A percentile compares a stretch with the other conserved stretches of the same genome.
Conservation (phyloP, 257 asterid genomes). For the Solanum virginianum region DNA sequence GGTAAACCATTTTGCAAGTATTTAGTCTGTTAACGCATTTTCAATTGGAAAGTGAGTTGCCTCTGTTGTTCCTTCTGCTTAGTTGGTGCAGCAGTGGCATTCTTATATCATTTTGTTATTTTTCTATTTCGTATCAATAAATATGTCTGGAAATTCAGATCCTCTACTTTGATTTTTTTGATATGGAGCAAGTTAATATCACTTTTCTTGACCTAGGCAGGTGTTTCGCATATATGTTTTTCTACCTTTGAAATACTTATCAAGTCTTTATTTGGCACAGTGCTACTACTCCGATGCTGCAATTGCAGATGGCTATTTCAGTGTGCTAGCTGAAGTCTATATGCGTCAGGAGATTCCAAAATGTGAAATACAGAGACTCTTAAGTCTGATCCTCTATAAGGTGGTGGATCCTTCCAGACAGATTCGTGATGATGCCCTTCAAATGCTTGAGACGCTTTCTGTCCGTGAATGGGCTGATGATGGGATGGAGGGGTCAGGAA, state of each 20-base stretch:
- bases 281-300: constrained; percentile 98
- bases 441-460: constrained; percentile 99
- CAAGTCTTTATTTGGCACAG: constrained; percentile 27
- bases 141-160: neutral
- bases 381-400: constrained; percentile 95
- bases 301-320: constrained; percentile 98
- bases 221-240: neutral
- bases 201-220: neutral
- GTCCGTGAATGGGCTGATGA: constrained; percentile 98
- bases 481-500: constrained; percentile 76
- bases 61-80: neutral
- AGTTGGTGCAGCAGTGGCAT: neutral
- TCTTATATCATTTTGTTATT: neutral
- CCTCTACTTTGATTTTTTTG: neutral
- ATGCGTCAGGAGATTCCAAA: constrained; percentile 98
- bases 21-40: neutral
- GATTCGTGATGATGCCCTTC: constrained; percentile 99
- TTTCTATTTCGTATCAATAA: neutral
- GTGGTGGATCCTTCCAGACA: constrained; percentile 99
- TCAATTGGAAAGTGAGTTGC: neutral
- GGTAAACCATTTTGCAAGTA: neutral
- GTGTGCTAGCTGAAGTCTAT: constrained; percentile 98
- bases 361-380: constrained; percentile 94
- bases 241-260: constrained; percentile 1
- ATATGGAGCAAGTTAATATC: neutral